Conservation (phyloP, 495 filamentous ascomycete genomes). For the Hyaloscypha variabilis region DNA sequence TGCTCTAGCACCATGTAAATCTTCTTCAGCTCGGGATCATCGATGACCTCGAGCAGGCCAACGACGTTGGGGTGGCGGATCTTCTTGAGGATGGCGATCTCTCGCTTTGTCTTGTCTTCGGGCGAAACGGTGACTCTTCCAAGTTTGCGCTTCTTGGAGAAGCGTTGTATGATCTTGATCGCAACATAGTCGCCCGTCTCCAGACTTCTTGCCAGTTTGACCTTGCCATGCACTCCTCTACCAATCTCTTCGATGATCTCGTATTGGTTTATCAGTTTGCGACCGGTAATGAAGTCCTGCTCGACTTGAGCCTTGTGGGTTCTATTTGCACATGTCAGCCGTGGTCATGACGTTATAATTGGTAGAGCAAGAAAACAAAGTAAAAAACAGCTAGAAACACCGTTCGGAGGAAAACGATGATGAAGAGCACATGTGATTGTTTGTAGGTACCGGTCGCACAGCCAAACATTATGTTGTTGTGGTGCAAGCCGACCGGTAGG, state of each 20-base stretch:
- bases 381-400: not conserved
- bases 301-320: constrained; percentile 91
- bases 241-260: constrained; percentile 95
- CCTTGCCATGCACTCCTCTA: constrained; percentile 94
- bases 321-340: constrained; percentile 39
- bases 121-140: constrained; percentile 68
- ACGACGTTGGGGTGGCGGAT: constrained; percentile 95
- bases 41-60: constrained; percentile 93
- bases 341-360: not conserved
- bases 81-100: constrained; percentile 98
- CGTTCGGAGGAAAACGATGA: not conserved
- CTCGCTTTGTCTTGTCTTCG: constrained; percentile 92
- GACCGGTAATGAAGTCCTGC: constrained; percentile 80
- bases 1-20: constrained; percentile 97
- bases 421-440: not conserved
- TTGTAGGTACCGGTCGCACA: not conserved
- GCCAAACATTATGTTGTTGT: not conserved
- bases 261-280: constrained; percentile 96
- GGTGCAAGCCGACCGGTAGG: constrained; percentile 7
- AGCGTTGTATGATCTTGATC: constrained; percentile 98
- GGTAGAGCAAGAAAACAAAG: not conserved
- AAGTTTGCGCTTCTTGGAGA: constrained; percentile 88
- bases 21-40: constrained; percentile 93
- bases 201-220: constrained; percentile 85
- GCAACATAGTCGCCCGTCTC: constrained; percentile 81